phyloP scores from a whole-genome alignment of 371 early-diverging fungal genomes.

The Apophysomyces variabilis region DNA sequence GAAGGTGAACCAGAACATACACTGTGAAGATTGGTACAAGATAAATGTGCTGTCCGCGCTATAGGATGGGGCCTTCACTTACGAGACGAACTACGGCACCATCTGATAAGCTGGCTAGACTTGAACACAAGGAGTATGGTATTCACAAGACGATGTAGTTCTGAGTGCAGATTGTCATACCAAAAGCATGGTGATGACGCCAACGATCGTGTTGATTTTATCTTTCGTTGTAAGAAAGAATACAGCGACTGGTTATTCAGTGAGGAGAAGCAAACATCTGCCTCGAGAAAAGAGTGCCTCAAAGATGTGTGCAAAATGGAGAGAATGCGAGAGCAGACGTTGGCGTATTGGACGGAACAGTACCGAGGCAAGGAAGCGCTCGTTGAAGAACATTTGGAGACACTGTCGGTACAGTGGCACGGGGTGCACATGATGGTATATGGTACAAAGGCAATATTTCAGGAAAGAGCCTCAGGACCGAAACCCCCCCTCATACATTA shows the following conservation, averaged over 20 bases:
- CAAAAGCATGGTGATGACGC: neutral
- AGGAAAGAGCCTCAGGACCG: neutral
- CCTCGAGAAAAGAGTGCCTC: neutral
- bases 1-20: neutral
- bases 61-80: slow-evolving; percentile 9
- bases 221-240: slow-evolving; percentile 1
- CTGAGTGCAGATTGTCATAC: neutral
- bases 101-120: slow-evolving; percentile 1
- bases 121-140: neutral
- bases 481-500: neutral
- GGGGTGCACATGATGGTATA: neutral
- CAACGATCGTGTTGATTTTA: neutral
- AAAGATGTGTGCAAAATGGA: neutral
- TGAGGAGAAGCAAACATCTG: neutral
- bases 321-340: neutral
- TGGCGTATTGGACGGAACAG: neutral
- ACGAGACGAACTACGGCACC: slow-evolving; percentile 2
- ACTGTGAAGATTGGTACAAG: slow-evolving; percentile 11
- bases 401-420: neutral
- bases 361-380: neutral
- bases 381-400: neutral
- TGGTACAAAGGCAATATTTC: neutral
- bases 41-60: slow-evolving; percentile 11
- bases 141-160: slow-evolving; percentile 3
- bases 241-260: neutral